Percentiles rank a stretch among this genome's conserved stretches.
phyloP scores from a whole-genome alignment of 78 protist species.

The Fonticula alba region DNA sequence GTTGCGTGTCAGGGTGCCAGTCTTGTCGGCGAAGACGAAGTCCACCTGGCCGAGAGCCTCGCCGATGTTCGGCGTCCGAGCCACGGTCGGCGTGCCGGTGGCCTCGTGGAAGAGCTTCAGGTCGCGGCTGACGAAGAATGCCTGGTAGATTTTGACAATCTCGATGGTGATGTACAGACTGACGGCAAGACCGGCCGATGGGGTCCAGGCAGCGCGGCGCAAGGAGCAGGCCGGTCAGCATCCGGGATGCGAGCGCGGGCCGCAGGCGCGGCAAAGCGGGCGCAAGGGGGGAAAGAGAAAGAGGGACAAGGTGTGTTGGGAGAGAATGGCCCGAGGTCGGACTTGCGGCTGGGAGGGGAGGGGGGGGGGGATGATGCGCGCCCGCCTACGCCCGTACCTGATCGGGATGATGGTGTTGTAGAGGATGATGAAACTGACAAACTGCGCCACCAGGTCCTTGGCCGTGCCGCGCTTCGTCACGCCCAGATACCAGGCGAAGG shows the following conservation, averaged over 20 bases:
- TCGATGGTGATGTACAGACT: conserved; percentile 67
- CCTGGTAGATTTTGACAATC: conserved; percentile 45
- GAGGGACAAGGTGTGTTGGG: no score
- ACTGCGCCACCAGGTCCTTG: background rate
- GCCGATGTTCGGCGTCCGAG: conserved; percentile 35
- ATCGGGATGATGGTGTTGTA: conserved; percentile 48
- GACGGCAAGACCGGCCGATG: no score
- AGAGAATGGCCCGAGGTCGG: no score
- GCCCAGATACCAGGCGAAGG: conserved; percentile 25
- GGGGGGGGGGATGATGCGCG: no score
- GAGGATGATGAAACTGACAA: conserved; percentile 54
- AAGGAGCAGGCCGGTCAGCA: no score
- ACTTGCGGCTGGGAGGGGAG: no score
- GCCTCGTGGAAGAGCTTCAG: conserved; percentile 28
- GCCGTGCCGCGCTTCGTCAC: conserved; percentile 8
- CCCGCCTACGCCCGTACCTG: no score
- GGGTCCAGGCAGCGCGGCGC: no score
- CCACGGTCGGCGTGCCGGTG: conserved; percentile 39
- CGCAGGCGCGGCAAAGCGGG: no score
- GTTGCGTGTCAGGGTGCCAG: conserved; percentile 91
- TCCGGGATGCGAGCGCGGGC: no score
- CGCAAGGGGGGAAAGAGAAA: no score
- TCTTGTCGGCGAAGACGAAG: conserved; percentile 78
- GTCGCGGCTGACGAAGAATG: conserved; percentile 31
- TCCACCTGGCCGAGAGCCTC: conserved; percentile 53